Evolutionary conservation across 805 yeast genomes (phyloP), one percentile per base, ranked within the genome.

Genomic region (Yamadazyma takamatsuzukensis): DNA sequence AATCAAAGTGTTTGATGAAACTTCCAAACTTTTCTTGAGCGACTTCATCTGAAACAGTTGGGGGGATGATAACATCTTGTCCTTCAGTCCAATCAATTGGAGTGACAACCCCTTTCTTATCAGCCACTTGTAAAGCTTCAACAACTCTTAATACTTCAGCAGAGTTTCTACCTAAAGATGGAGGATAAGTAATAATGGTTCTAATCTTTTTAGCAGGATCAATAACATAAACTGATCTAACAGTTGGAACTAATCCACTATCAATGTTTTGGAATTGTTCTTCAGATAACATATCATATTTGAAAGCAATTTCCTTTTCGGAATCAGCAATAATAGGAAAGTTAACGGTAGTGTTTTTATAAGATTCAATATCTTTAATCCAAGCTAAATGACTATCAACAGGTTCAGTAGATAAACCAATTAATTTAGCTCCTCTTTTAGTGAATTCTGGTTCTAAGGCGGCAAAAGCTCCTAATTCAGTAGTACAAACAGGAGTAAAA

Each of bases 1-100:
- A 88, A 43, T 96, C 94, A 74, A 85, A 87, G 60, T 87, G 80
- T 56, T 78, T 83, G 54, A 74, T 77, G 71, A 86, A 86, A 39
- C 80, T 78, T 45, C 95, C 95, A 63, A 84, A 88, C 65, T 85
- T 84, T 49, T 75, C 76, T 23, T 69, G 69, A 25, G 85, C 86
- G 43, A 69, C 78, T 21, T 68, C 76, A 48, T 79, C 74, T 12
- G 75, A 62, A 19, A 79, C 77, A 22, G 74, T 63, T 32, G 86
- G 85, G 33, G 81, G 84, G 39, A 81, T 77, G 44, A 81, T 79
- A 28, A 80, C 86, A 56, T 81, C 86, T 40, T 79, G 77, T 41
- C 86, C 87, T 25, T 74, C 76, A 42, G 74, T 72, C 88, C 87
- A 80, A 64, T 80, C 76, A 36, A 76, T 73, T 34, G 88, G 87